phyloP scores from a whole-genome alignment of 371 early-diverging fungal species.

The Mucor saturninus region DNA sequence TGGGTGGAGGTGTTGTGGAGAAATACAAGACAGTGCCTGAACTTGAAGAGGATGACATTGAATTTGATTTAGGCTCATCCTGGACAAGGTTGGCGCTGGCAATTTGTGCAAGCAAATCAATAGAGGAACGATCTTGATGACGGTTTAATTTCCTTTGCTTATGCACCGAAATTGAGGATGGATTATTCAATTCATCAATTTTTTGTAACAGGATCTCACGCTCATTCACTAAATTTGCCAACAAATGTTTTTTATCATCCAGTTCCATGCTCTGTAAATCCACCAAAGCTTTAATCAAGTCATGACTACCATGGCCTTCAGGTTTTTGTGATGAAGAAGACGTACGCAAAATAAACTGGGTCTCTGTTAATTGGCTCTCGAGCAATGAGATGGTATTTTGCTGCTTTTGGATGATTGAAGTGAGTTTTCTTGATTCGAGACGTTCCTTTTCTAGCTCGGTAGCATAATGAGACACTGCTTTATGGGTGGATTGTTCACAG shows the following conservation, averaged over 20 bases:
- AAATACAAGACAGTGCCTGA: too few relatives aligned
- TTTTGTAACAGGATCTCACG: slow-evolving; percentile 28
- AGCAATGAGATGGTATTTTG: slow-evolving; percentile 37
- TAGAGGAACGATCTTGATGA: background rate
- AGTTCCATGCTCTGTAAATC: slow-evolving; percentile 41
- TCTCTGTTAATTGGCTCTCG: slow-evolving; percentile 23
- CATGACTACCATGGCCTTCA: background rate
- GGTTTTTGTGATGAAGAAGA: background rate
- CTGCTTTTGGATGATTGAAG: slow-evolving; percentile 40
- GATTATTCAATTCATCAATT: background rate
- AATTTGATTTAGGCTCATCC: too few relatives aligned
- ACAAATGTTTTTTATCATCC: slow-evolving; percentile 34
- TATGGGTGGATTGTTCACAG: slow-evolving; percentile 21
- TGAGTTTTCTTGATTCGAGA: slow-evolving; percentile 16
- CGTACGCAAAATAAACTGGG: background rate
- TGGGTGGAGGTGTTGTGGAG: too few relatives aligned
- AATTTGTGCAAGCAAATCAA: background rate
- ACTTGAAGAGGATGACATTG: too few relatives aligned
- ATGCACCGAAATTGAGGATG: too few relatives aligned
- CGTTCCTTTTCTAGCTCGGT: slow-evolving; percentile 36
- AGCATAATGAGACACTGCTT: slow-evolving; percentile 34
- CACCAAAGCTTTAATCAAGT: slow-evolving; percentile 28
- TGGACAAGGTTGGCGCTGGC: background rate
- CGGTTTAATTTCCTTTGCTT: too few relatives aligned
- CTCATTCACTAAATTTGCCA: slow-evolving; percentile 35